phyloP scores from a whole-genome alignment of 208 protist species.

The Crithidia acanthocephali region DNA sequence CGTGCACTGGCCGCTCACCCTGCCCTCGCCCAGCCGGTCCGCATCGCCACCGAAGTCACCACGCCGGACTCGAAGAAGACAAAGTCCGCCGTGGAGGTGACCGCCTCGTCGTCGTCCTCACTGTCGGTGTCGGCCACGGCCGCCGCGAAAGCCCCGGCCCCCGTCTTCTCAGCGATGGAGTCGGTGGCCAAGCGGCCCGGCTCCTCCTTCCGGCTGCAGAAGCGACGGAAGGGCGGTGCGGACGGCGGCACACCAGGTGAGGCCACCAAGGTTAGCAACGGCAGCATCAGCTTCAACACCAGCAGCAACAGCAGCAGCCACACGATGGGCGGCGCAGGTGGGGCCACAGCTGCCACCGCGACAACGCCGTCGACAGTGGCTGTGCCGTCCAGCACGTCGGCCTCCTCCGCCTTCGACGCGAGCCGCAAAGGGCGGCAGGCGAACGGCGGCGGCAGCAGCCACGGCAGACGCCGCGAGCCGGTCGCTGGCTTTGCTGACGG shows the following conservation, averaged over 20 bases:
- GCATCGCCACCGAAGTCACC: background rate
- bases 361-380: too few relatives aligned
- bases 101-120: slow-evolving; percentile 6
- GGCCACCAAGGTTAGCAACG: background rate
- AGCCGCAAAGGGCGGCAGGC: background rate
- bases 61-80: background rate
- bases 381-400: background rate
- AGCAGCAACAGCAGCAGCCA: background rate
- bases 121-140: background rate
- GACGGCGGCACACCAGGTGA: background rate
- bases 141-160: background rate
- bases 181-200: slow-evolving; percentile 10
- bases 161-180: slow-evolving; percentile 32
- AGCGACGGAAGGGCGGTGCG: background rate
- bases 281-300: slow-evolving; percentile 4
- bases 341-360: too few relatives aligned
- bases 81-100: background rate
- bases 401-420: background rate
- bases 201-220: slow-evolving; percentile 12
- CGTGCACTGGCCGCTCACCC: too few relatives aligned
- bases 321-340: too few relatives aligned
- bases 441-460: slow-evolving; percentile 2
- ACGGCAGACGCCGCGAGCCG: slow-evolving; percentile 1
- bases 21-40: background rate
- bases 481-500: background rate